phyloP scores from a whole-genome alignment of 2,329 filamentous ascomycete genomes.

The Fusarium pseudonygamai region DNA sequence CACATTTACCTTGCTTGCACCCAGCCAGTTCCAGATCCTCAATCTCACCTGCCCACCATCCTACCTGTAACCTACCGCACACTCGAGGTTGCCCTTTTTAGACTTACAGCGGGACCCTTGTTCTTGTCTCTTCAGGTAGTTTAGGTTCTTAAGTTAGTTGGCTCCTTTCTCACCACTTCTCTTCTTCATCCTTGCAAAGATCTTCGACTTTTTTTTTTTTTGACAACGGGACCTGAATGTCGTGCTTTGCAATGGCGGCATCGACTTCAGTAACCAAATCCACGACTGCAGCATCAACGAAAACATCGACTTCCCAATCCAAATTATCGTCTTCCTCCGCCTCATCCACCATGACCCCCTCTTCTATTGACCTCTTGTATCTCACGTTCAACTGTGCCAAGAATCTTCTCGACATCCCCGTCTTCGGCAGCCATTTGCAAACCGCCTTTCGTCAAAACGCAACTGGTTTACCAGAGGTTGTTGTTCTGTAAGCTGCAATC shows the following conservation, averaged over 20 bases:
- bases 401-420: constrained; percentile 71
- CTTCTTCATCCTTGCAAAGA: neutral
- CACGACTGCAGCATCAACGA: neutral
- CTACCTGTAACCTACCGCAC: neutral
- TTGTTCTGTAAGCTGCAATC: constrained; percentile 63
- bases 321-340: constrained; percentile 1
- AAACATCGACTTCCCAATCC: constrained; percentile 6
- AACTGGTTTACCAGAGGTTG: constrained; percentile 60
- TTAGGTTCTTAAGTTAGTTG: neutral
- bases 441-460: constrained; percentile 62
- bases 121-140: neutral
- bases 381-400: constrained; percentile 92
- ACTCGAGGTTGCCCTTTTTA: constrained; percentile 17
- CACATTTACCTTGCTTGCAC: constrained; percentile 28
- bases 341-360: constrained; percentile 50
- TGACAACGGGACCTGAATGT: neutral
- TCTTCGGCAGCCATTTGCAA: constrained; percentile 78
- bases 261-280: constrained; percentile 1
- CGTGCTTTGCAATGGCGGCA: constrained; percentile 12
- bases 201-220: neutral
- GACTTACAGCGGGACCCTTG: constrained; percentile 20
- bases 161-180: neutral
- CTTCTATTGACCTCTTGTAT: constrained; percentile 74
- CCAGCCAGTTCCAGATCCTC: constrained; percentile 26
- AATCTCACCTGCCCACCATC: constrained; percentile 12